phyloP scores from a whole-genome alignment of 2,329 filamentous ascomycete species.

The Cladosporium sp. region DNA sequence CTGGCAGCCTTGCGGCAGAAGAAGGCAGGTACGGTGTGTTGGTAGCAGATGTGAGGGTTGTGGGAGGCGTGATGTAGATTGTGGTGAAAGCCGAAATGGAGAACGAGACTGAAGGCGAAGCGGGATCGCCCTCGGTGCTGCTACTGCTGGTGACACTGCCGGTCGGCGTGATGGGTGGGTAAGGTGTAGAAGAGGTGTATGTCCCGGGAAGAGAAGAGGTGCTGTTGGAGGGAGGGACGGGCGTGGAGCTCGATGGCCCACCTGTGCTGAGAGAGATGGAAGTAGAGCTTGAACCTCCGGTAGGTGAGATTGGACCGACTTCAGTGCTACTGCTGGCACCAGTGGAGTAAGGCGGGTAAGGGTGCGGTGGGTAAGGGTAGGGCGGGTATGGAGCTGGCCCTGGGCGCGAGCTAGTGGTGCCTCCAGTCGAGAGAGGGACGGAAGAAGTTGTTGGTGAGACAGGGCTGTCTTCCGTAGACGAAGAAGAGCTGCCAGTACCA shows the following conservation, averaged over 20 bases:
- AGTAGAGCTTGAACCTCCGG: background rate
- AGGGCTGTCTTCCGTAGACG: background rate
- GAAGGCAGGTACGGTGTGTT: slow-evolving; percentile 15
- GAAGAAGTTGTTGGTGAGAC: slow-evolving; percentile 6
- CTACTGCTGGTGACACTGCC: slow-evolving; percentile 1
- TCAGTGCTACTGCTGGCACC: background rate
- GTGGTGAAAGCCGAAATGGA: slow-evolving; percentile 14
- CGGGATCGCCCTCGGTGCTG: background rate
- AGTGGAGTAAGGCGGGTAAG: background rate
- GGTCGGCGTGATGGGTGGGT: background rate
- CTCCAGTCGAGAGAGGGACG: slow-evolving; percentile 27
- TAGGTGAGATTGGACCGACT: background rate
- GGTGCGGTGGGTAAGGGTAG: slow-evolving; percentile 14
- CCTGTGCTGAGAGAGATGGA: slow-evolving; percentile 6
- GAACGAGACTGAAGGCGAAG: background rate
- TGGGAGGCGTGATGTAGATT: slow-evolving; percentile 3
- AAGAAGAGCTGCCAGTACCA: background rate
- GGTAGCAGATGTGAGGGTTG: background rate
- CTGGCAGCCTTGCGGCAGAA: slow-evolving; percentile 9
- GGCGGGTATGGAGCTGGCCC: slow-evolving; percentile 36
- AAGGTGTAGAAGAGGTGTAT: slow-evolving; percentile 4
- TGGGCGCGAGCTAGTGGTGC: slow-evolving; percentile 36
- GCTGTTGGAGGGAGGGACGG: slow-evolving; percentile 16
- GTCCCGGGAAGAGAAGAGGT: slow-evolving; percentile 16
- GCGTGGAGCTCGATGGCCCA: background rate